phyloP scores from a whole-genome alignment of 306 rosid genomes.

The Dryas alaskensis region DNA sequence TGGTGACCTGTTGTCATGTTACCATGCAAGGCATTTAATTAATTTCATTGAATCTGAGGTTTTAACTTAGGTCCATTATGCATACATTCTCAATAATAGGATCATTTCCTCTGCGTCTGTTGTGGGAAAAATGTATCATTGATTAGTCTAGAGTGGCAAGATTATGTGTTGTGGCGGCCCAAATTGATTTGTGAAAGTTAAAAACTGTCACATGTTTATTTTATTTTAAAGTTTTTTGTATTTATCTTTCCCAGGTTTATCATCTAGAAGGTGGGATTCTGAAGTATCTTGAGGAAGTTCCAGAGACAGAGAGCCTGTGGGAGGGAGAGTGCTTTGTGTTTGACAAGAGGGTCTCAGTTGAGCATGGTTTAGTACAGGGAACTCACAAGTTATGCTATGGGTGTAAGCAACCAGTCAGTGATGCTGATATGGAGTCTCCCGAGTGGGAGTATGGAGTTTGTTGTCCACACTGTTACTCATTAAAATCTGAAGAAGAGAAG shows the following conservation, averaged over 20 bases:
- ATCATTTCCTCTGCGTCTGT: too few relatives aligned
- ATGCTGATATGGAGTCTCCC: conserved; percentile 80
- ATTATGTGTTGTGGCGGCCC: not conserved
- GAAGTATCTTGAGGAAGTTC: conserved; percentile 86
- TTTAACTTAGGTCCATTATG: too few relatives aligned
- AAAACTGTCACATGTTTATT: conserved; percentile 1
- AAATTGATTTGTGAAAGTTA: not conserved
- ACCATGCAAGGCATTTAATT: too few relatives aligned
- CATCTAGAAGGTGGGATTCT: conserved; percentile 98
- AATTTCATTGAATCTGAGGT: too few relatives aligned
- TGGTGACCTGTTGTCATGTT: too few relatives aligned
- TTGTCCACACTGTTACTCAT: conserved; percentile 69
- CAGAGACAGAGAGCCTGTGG: conserved; percentile 78
- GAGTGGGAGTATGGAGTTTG: conserved; percentile 77
- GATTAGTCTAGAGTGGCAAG: too few relatives aligned
- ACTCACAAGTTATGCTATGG: conserved; percentile 92
- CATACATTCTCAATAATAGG: too few relatives aligned
- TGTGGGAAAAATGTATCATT: too few relatives aligned
- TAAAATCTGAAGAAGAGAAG: conserved; percentile 80
- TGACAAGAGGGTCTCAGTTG: conserved; percentile 89
- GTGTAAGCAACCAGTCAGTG: conserved; percentile 92
- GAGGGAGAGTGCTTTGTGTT: conserved; percentile 97
- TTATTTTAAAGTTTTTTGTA: conserved; percentile 3
- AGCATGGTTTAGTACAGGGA: conserved; percentile 83
- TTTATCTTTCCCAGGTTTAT: conserved; percentile 51